Evolutionary conservation across 768 basidiomycete species (phyloP).

Genomic region (Trichaptum fuscoviolaceum): DNA sequence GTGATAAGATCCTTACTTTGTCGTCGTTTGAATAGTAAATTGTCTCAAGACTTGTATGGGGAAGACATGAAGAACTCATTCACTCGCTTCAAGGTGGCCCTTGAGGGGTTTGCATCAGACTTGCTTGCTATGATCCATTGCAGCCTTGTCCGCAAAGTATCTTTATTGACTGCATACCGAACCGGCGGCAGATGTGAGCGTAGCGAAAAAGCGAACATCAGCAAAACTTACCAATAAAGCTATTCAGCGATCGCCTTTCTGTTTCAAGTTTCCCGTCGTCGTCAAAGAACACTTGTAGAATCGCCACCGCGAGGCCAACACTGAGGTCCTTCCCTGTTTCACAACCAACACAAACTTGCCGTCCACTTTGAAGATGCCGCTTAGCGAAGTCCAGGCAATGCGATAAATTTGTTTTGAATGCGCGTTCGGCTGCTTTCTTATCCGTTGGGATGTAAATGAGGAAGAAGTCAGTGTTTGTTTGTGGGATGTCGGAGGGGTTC

Average conservation of each 20-base stretch:
- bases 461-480: constrained; percentile 1
- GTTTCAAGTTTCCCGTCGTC: constrained; percentile 36
- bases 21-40: background rate
- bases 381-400: constrained; percentile 32
- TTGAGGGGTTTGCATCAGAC: constrained; percentile 77
- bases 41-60: constrained; percentile 1
- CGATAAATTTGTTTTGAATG: constrained; percentile 22
- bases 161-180: constrained; percentile 42
- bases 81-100: constrained; percentile 72
- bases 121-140: constrained; percentile 81
- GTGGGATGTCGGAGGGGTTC: background rate
- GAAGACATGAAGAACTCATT: constrained; percentile 66
- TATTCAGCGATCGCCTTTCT: background rate
- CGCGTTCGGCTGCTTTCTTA: constrained; percentile 49
- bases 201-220: background rate
- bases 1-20: background rate
- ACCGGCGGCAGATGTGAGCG: background rate
- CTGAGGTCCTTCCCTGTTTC: constrained; percentile 55
- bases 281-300: constrained; percentile 54
- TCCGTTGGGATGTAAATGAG: constrained; percentile 31
- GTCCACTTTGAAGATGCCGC: constrained; percentile 30
- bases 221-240: constrained; percentile 2
- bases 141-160: constrained; percentile 61
- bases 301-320: constrained; percentile 57
- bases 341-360: constrained; percentile 45